Evolutionary conservation across 495 filamentous ascomycete species (phyloP).

Genomic region (Chaetomidium leptoderma): DNA sequence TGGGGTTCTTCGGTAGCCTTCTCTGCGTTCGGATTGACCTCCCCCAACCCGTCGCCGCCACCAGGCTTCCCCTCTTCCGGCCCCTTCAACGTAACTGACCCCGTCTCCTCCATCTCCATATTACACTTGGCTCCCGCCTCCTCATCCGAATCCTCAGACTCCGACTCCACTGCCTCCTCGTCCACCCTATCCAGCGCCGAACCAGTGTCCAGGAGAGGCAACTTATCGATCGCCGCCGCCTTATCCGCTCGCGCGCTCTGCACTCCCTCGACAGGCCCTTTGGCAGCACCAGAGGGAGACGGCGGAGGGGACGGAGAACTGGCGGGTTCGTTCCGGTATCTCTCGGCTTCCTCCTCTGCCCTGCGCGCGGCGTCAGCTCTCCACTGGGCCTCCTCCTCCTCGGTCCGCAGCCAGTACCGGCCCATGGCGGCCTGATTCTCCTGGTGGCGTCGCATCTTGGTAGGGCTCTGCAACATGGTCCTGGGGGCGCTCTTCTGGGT

Average conservation of each 20-base stretch:
- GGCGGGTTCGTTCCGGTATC: conserved; percentile 30
- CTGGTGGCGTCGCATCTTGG: conserved; percentile 31
- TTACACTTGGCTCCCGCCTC: conserved; percentile 13
- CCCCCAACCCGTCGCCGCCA: background rate
- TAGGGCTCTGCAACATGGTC: conserved; percentile 25
- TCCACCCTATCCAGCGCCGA: conserved; percentile 16
- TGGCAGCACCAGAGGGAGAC: background rate
- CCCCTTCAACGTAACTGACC: background rate
- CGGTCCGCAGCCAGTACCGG: conserved; percentile 33
- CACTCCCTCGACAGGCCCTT: background rate
- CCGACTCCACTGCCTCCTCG: conserved; percentile 17
- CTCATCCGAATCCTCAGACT: conserved; percentile 5
- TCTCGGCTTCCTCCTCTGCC: conserved; percentile 30
- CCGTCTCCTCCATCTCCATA: background rate
- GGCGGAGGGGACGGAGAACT: conserved; percentile 16
- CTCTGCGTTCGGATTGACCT: background rate
- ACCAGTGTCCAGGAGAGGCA: conserved; percentile 12
- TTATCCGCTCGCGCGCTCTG: background rate
- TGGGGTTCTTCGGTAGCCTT: background rate
- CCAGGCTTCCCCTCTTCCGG: background rate
- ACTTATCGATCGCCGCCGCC: conserved; percentile 14
- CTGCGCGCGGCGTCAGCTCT: conserved; percentile 27
- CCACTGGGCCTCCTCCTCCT: conserved; percentile 33
- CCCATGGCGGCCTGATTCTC: conserved; percentile 36
- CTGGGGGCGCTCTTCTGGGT: conserved; percentile 21